Evolutionary conservation across 768 basidiomycete genomes (phyloP).

Genomic region (Rickenella mellea): DNA sequence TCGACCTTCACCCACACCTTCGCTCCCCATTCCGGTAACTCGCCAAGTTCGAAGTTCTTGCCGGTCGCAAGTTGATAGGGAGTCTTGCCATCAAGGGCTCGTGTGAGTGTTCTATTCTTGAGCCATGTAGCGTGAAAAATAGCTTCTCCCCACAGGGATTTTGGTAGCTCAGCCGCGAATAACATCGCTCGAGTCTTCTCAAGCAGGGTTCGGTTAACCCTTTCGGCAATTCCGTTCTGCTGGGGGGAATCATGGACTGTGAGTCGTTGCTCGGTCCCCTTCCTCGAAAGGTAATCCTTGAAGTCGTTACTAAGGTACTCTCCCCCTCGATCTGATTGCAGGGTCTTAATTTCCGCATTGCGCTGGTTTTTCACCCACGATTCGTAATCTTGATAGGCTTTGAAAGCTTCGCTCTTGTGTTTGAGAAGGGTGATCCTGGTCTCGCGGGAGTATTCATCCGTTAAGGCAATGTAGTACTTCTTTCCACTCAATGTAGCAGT

Average conservation of each 20-base stretch:
- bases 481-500: background rate
- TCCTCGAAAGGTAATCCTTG: background rate
- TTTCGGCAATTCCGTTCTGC: slow-evolving; percentile 30
- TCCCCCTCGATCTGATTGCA: background rate
- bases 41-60: too few species aligned
- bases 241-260: slow-evolving; percentile 21
- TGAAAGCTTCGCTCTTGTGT: background rate
- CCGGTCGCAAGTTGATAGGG: too few species aligned
- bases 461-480: background rate
- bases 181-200: slow-evolving; percentile 23
- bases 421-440: background rate
- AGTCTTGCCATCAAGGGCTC: slow-evolving; percentile 13
- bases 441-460: background rate
- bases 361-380: background rate
- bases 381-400: background rate
- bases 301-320: background rate
- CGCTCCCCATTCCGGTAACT: too few species aligned
- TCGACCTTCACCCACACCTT: slow-evolving; percentile 7
- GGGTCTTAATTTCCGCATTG: background rate
- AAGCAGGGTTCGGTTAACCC: slow-evolving; percentile 21
- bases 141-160: slow-evolving; percentile 26
- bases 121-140: slow-evolving; percentile 17
- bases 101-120: slow-evolving; percentile 17
- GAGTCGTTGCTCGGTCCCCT: slow-evolving; percentile 12
- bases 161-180: slow-evolving; percentile 16